Conservation (phyloP, 768 basidiomycete genomes). For the Tubosaeta sp. region DNA sequence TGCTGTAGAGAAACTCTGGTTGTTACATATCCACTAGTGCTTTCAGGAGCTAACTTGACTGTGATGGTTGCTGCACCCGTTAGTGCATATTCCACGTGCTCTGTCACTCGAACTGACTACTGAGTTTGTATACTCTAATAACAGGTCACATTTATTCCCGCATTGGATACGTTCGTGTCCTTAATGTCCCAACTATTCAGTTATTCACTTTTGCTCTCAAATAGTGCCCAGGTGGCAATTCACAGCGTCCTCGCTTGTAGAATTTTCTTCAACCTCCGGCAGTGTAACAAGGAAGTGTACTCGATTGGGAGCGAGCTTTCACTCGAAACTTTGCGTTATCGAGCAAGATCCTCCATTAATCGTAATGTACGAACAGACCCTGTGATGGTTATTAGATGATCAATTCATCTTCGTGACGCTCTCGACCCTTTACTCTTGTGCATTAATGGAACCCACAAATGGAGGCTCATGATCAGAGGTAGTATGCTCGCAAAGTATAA, state of each 20-base stretch:
- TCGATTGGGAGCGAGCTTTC: neutral
- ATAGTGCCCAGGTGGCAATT: conserved; percentile 26
- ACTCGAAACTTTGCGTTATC: conserved; percentile 8
- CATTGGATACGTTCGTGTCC: conserved; percentile 21
- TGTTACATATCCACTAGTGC: conserved; percentile 2
- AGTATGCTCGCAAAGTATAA: neutral
- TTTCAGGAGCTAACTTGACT: conserved; percentile 13
- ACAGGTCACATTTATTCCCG: conserved; percentile 15
- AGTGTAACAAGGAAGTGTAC: conserved; percentile 7
- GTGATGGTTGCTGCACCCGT: conserved; percentile 20
- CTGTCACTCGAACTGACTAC: neutral
- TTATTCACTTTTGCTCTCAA: conserved; percentile 7
- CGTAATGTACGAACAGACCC: neutral
- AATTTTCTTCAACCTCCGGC: conserved; percentile 27
- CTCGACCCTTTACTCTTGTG: neutral
- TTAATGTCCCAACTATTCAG: neutral
- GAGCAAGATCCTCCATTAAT: neutral
- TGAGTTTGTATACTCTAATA: neutral
- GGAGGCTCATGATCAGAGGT: too few relatives aligned
- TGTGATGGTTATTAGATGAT: neutral
- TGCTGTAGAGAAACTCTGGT: neutral
- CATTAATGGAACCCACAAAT: too few relatives aligned
- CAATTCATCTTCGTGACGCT: neutral
- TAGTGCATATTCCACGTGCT: neutral
- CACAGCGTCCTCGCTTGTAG: conserved; percentile 25